Conservation (phyloP, 768 basidiomycete genomes). For the Harrya chromipes region DNA sequence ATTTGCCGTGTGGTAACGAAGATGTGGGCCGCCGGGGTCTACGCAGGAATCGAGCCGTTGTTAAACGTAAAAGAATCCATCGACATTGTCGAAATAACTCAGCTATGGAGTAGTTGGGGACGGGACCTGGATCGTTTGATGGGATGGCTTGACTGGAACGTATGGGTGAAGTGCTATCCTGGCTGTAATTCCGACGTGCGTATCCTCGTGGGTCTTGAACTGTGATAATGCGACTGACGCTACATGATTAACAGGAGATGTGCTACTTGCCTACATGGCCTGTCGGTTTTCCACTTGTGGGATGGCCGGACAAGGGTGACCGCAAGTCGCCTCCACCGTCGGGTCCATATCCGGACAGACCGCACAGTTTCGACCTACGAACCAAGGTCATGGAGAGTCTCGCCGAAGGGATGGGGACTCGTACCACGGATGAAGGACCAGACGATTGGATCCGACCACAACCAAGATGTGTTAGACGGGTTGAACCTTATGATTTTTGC, state of each 20-base stretch:
- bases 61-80: conserved; percentile 1
- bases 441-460: conserved; percentile 4
- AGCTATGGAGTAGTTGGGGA: conserved; percentile 32
- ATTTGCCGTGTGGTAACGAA: conserved; percentile 44
- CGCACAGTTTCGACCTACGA: background rate
- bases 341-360: background rate
- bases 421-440: background rate
- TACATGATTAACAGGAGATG: conserved; percentile 5
- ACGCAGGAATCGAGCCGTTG: conserved; percentile 14
- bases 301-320: background rate
- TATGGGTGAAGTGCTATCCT: conserved; percentile 48
- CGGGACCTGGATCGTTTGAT: conserved; percentile 36
- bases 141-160: conserved; percentile 51
- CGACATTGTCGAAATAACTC: background rate
- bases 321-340: background rate
- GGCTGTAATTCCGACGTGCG: conserved; percentile 44
- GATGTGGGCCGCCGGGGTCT: conserved; percentile 45
- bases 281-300: background rate
- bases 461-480: conserved; percentile 8
- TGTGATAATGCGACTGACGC: background rate
- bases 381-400: background rate
- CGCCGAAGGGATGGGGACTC: background rate
- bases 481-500: background rate
- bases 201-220: background rate
- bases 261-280: conserved; percentile 20